Evolutionary conservation across 768 basidiomycete genomes (phyloP), one percentile per base, ranked within the genome.

Genomic region (Podaxis pistillaris): DNA sequence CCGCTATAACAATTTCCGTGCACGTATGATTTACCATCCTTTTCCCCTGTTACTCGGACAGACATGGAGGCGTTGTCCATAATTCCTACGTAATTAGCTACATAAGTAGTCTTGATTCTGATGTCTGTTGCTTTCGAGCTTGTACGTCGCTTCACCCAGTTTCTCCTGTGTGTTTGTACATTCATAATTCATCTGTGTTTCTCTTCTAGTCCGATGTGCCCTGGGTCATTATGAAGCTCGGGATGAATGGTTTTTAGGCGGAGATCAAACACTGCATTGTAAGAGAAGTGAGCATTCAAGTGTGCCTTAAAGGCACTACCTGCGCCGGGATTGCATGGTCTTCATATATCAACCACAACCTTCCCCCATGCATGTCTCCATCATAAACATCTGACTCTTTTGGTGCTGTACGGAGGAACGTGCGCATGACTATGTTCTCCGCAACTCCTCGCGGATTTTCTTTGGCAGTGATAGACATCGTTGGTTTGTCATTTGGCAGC

Each of bases 21-120:
- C 49, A 28, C 12, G 9, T 28, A 24, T 11, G 49, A 24, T 50
- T 50, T 6, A 19, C 49, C 44, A 22, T 11, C 19, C 49, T 50
- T 26, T 24, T 3, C 11, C 49, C 22, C 11, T 26, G 6, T 15
- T 12, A 24, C 12, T 24, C 12, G 2, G 22, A 12, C 19, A 5
- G 12, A 22, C 22, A 22, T 24, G 49, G 49, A 50, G 26, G 24
- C 24, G 24, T 28, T 50, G 22, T 9, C 12, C 13, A 50, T 13
- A 11, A 50, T 49, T 36, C n/a, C 30, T 49, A 17, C 26, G n/a
- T 49, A 37, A 33, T 30, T 49, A 49, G 40, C 30, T 58, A 50
- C 57, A 58, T 36, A 58, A 58, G 46, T 58, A 58, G 47, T 49
- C 33, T 12, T 24, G 56, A 24, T 28, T 52, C 51, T 15, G 26